Evolutionary conservation across 2,329 filamentous ascomycete species (phyloP).

Genomic region (Sordariomycetes sp.): DNA sequence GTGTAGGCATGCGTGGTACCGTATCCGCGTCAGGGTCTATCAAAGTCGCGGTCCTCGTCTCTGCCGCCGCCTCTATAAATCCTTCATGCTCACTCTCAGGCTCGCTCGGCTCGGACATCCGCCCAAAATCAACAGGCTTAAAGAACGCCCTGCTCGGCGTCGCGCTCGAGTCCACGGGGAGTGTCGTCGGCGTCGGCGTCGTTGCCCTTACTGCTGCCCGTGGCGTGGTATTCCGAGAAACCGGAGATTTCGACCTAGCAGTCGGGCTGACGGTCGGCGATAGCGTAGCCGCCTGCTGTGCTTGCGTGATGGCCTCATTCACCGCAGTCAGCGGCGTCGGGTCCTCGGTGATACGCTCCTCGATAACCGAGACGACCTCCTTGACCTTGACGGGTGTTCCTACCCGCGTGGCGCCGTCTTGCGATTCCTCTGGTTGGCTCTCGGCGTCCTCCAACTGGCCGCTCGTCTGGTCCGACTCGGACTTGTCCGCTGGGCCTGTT

Average conservation of each 20-base stretch:
- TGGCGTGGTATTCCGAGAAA: neutral
- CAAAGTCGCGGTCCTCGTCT: too few relatives aligned
- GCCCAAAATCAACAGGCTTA: too few relatives aligned
- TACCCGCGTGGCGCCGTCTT: neutral
- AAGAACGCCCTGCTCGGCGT: too few relatives aligned
- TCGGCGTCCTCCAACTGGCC: neutral
- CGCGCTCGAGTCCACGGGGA: too few relatives aligned
- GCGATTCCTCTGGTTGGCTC: neutral
- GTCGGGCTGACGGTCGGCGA: neutral
- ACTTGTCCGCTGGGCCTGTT: neutral
- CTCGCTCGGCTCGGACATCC: too few relatives aligned
- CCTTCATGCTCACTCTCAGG: too few relatives aligned
- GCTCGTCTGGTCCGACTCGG: neutral
- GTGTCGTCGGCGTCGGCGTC: too few relatives aligned
- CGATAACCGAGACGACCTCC: constrained; percentile 2
- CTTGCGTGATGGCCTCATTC: neutral
- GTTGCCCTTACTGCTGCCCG: neutral
- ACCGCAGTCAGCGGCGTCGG: neutral
- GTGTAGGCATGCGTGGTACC: too few relatives aligned
- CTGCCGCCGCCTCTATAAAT: too few relatives aligned
- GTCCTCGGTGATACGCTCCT: constrained; percentile 4
- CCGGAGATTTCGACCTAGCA: neutral
- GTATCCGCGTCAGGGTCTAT: too few relatives aligned
- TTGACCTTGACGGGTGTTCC: constrained; percentile 5
- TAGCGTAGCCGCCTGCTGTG: neutral